phyloP scores from a whole-genome alignment of 1,284 basidiomycete species.

The Pseudozyma tsukubaensis region DNA sequence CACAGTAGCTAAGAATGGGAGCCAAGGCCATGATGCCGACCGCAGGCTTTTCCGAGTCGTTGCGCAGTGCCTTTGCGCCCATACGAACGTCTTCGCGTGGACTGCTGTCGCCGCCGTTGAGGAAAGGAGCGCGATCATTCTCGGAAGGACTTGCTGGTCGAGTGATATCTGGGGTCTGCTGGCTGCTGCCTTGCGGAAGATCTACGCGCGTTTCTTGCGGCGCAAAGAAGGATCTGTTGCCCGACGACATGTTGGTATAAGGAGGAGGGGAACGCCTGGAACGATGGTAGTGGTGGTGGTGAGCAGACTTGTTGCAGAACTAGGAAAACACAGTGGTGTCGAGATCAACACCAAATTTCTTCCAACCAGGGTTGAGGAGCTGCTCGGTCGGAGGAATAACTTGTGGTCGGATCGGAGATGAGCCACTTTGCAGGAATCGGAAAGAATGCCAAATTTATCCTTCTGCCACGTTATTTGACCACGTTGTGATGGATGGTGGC shows the following conservation, averaged over 20 bases:
- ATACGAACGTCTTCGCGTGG: constrained; percentile 45
- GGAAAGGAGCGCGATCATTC: constrained; percentile 48
- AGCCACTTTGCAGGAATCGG: constrained; percentile 26
- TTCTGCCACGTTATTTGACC: not conserved
- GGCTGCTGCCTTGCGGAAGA: constrained; percentile 31
- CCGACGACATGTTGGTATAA: constrained; percentile 36
- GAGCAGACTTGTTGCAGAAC: too few relatives aligned
- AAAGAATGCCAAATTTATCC: constrained; percentile 6
- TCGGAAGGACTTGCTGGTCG: constrained; percentile 51
- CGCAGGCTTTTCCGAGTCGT: constrained; percentile 34
- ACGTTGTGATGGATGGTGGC: constrained; percentile 4
- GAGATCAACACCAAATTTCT: constrained; percentile 17
- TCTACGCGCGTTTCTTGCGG: constrained; percentile 48
- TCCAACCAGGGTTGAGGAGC: constrained; percentile 3
- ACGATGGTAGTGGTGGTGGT: constrained; percentile 14
- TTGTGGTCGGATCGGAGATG: constrained; percentile 20
- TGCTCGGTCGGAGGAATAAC: not conserved
- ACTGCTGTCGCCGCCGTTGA: constrained; percentile 23
- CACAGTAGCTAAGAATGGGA: constrained; percentile 88
- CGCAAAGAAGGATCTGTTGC: constrained; percentile 52
- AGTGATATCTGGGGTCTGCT: constrained; percentile 42
- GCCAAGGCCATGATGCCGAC: constrained; percentile 72
- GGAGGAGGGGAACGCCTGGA: not conserved
- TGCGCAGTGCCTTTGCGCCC: constrained; percentile 42
- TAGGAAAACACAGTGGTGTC: not conserved